A percentile compares a stretch with the other conserved stretches of the same genome.
phyloP scores from a whole-genome alignment of 495 filamentous ascomycete genomes.

The Penicillium bovifimosum region DNA sequence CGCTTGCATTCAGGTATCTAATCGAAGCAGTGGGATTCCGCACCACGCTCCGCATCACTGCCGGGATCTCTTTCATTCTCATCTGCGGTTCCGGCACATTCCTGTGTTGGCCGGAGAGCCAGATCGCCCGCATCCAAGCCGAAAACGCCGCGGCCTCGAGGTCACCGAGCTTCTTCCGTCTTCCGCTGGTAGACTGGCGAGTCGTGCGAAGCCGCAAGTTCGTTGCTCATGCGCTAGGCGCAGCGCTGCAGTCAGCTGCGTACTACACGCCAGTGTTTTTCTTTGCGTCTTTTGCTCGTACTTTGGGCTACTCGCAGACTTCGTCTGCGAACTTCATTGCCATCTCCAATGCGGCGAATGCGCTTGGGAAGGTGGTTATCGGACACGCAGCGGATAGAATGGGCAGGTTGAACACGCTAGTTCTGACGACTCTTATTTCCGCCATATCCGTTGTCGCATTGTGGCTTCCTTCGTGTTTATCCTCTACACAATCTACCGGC shows the following conservation, averaged over 20 bases:
- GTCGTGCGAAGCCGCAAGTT: conserved; percentile 32
- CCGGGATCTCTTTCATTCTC: conserved; percentile 25
- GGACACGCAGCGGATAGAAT: conserved; percentile 44
- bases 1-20: conserved; percentile 26
- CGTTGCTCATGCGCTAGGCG: conserved; percentile 25
- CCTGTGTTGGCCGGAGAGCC: conserved; percentile 29
- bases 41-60: conserved; percentile 35
- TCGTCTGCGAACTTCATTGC: conserved; percentile 32
- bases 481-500: conserved; percentile 9
- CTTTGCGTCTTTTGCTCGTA: conserved; percentile 32
- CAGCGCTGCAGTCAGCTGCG: conserved; percentile 34
- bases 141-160: conserved; percentile 15
- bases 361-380: conserved; percentile 22
- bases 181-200: conserved; percentile 29
- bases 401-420: conserved; percentile 35
- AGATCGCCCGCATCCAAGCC: conserved; percentile 18
- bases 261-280: conserved; percentile 40
- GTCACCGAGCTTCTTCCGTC: conserved; percentile 6
- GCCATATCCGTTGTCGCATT: conserved; percentile 30
- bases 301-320: conserved; percentile 34
- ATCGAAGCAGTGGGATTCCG: conserved; percentile 32
- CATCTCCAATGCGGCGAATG: conserved; percentile 28
- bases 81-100: conserved; percentile 19
- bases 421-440: conserved; percentile 34
- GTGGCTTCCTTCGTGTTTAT: conserved; percentile 36